These are phyloP conservation scores for Linnemannia exigua DNA, from an alignment of 192 early-diverging fungal species.

Conservation along the genomic window DNA sequence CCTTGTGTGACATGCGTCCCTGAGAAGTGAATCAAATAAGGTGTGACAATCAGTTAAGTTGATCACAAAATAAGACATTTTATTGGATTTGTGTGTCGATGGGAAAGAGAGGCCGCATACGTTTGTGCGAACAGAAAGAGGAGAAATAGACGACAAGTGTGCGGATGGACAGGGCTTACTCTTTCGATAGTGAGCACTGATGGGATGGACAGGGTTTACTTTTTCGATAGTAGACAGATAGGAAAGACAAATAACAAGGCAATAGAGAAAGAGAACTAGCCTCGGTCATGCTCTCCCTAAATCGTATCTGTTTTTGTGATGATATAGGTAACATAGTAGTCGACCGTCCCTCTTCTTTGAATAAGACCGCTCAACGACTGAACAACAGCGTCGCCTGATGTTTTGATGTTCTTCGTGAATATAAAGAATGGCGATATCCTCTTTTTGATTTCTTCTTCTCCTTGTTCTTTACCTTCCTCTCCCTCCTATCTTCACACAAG, in stretches of 20 bases:
- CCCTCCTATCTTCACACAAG: background rate
- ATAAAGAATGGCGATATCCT: background rate
- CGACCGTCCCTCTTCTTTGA: no score
- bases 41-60: background rate
- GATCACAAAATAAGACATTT: background rate
- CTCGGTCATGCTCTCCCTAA: no score
- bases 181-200: no score
- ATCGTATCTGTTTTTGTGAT: no score
- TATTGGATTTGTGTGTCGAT: no score
- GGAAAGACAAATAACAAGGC: background rate
- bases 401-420: background rate
- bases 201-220: no score
- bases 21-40: no score
- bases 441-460: background rate
- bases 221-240: no score
- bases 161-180: background rate
- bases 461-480: background rate
- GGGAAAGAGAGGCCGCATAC: background rate
- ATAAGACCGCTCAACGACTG: no score
- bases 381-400: background rate
- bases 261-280: no score
- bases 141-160: background rate
- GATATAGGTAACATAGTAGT: no score
- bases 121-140: background rate
- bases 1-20: background rate